Evolutionary conservation across 441 rosid genomes (phyloP).

Genomic region (Erodium trifolium): DNA sequence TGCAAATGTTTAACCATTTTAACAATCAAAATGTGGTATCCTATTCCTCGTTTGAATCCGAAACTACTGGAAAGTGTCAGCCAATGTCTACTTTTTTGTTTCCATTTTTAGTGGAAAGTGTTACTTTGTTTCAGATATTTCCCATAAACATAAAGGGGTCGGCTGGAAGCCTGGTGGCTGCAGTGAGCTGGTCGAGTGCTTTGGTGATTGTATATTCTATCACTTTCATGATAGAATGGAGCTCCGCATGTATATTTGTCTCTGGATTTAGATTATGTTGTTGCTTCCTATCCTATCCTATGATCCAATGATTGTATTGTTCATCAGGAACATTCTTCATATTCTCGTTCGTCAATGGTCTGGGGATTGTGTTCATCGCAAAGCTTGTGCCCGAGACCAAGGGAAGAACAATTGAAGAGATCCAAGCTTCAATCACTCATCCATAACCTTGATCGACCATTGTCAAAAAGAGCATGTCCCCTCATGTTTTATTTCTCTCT

Average conservation of each 20-base stretch:
- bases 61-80: not conserved
- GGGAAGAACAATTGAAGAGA: not conserved
- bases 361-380: not conserved
- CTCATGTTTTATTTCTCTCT: too few relatives aligned
- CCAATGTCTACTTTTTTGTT: too few relatives aligned
- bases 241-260: constrained; percentile 34
- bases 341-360: constrained; percentile 28
- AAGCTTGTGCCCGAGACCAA: constrained; percentile 1
- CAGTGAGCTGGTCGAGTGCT: constrained; percentile 36
- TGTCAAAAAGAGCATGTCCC: too few relatives aligned
- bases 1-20: too few relatives aligned
- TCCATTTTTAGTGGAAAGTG: not conserved
- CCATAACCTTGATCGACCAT: not conserved
- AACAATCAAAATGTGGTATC: too few relatives aligned
- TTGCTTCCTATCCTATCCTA: not conserved
- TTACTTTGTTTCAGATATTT: constrained; percentile 35
- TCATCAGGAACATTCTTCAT: constrained; percentile 46
- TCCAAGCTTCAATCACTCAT: constrained; percentile 15
- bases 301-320: too few relatives aligned
- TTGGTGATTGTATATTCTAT: constrained; percentile 40
- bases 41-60: not conserved
- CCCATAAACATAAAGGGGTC: constrained; percentile 46
- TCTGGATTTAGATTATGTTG: not conserved
- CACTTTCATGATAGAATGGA: constrained; percentile 57
- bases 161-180: constrained; percentile 49